Base-by-base conservation (phyloP, 371 early-diverging fungal genomes). In the Lichtheimia hyalospora region DNA sequence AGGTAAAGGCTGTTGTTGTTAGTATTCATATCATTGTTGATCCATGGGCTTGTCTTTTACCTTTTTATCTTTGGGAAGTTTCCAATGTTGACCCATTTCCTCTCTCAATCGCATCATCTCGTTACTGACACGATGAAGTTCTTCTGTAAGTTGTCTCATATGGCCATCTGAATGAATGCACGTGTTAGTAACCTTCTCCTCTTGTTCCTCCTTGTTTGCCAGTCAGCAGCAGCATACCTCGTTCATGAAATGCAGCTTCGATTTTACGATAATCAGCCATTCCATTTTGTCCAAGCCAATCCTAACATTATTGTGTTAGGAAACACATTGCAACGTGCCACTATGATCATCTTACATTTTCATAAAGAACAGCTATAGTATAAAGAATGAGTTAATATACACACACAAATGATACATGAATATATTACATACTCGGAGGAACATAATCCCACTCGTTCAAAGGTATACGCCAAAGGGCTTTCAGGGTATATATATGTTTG, bases 391-490 rank as follows among this genome's bases (percentile, higher is more conserved):
- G n/a, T 28, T 2, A 18, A 18, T 27, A 52, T 10, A 5, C 8
- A 34, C 2, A 1, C 7, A 52, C 5, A 12, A 0, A 25, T 10
- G 40, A 40, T 10, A 6, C 8, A 8, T 4, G 5, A n/a, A 8
- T 34, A 34, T 34, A 34, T 5, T 34, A 64, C 78, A 77, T 84
- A 89, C 89, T 82, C 57, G 87, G 91, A 49, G 95, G 96, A 40
- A 93, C 83, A 66, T 92, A 96, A 69, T 94, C 94, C 63, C 88
- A 92, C 44, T 86, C 79, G 20, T 92, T 91, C n/a, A 95, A 75
- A 7, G 92, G 90, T 39, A 96, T 81, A 24, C 89, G 88, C 60
- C 89, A 82, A 42, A 82, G 77, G 42, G 90, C 70, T 70, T 92
- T 95, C 20, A 91, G 75, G 56, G 88, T 84, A 58, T 93, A 94